phyloP scores from a whole-genome alignment of 2,329 filamentous ascomycete species.

The Cladosporium sp. region DNA sequence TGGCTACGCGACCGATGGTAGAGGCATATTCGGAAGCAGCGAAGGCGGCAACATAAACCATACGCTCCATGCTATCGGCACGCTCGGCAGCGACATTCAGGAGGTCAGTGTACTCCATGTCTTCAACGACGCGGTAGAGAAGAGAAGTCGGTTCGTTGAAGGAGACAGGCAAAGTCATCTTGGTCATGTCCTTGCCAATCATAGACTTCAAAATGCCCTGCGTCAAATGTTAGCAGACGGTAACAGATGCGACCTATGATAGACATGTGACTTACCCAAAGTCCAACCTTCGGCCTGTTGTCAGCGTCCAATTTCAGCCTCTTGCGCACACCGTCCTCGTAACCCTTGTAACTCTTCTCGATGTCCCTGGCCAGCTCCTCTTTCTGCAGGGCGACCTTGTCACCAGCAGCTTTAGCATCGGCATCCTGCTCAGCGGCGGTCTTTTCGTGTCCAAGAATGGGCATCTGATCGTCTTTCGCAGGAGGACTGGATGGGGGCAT shows the following conservation, averaged over 20 bases:
- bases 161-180: slow-evolving; percentile 96
- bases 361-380: slow-evolving; percentile 57
- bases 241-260: neutral
- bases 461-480: slow-evolving; percentile 5
- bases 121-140: slow-evolving; percentile 89
- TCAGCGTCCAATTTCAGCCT: slow-evolving; percentile 86
- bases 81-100: slow-evolving; percentile 84
- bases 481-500: slow-evolving; percentile 46
- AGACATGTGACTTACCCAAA: slow-evolving; percentile 67
- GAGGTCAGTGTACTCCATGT: slow-evolving; percentile 96
- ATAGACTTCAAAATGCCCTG: slow-evolving; percentile 96
- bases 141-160: slow-evolving; percentile 98
- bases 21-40: slow-evolving; percentile 95
- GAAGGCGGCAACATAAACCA: slow-evolving; percentile 93
- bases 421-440: slow-evolving; percentile 15
- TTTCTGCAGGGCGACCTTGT: slow-evolving; percentile 38
- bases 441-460: slow-evolving; percentile 17
- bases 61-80: slow-evolving; percentile 78
- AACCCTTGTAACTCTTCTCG: slow-evolving; percentile 74
- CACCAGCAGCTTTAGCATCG: slow-evolving; percentile 37
- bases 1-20: slow-evolving; percentile 92
- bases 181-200: slow-evolving; percentile 99
- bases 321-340: slow-evolving; percentile 79
- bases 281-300: slow-evolving; percentile 84
- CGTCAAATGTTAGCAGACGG: slow-evolving; percentile 20